Conservation (phyloP, 129 eudicot species). For the Mikania micrantha region DNA sequence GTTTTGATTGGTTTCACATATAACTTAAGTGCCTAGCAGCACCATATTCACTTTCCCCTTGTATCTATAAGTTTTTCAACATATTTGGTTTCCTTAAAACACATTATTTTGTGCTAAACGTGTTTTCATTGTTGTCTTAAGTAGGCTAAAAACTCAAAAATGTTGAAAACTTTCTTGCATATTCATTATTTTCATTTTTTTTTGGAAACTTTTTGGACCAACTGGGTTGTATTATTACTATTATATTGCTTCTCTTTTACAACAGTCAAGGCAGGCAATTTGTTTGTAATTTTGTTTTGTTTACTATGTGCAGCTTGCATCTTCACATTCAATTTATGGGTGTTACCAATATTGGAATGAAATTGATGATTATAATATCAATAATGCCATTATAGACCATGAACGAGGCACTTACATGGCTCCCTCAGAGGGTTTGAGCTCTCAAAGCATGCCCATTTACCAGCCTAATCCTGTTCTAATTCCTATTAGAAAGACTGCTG, state of each 20-base stretch:
- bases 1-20: too few species aligned
- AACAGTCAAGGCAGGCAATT: neutral
- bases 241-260: neutral
- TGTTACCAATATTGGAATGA: constrained; percentile 35
- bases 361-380: constrained; percentile 24
- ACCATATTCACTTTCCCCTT: too few species aligned
- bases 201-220: neutral
- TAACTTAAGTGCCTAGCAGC: too few species aligned
- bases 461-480: constrained; percentile 26
- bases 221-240: neutral
- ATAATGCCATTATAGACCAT: constrained; percentile 32
- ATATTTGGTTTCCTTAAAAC: neutral
- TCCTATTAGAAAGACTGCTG: constrained; percentile 37
- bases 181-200: neutral
- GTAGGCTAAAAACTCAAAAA: neutral
- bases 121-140: neutral
- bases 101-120: neutral
- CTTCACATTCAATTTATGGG: constrained; percentile 58
- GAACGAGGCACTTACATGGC: constrained; percentile 58
- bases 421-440: constrained; percentile 39
- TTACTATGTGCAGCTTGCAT: constrained; percentile 49
- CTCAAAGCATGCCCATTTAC: constrained; percentile 21
- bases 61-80: neutral
- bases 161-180: neutral
- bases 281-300: neutral